Percentiles rank a stretch among this genome's conserved stretches.
Conservation (phyloP, 306 rosid species). For the Spatholobus suberectus region DNA sequence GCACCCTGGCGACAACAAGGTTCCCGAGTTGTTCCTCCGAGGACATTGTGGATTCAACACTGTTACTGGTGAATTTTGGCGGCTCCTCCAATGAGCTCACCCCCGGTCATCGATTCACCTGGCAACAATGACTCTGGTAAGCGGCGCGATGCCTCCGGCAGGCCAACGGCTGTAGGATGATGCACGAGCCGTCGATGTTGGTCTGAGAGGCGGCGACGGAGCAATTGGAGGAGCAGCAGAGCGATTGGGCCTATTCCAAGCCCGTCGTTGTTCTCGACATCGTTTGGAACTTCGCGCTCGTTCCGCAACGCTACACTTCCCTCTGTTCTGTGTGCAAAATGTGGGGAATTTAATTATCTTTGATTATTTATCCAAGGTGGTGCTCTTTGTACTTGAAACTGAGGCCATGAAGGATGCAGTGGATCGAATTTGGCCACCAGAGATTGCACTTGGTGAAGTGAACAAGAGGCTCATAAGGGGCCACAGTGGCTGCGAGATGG, state of each 20-base stretch:
- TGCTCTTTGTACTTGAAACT: slow-evolving; percentile 78
- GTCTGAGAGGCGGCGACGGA: slow-evolving; percentile 95
- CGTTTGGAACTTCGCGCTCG: slow-evolving; percentile 82
- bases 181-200: slow-evolving; percentile 91
- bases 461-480: slow-evolving; percentile 84
- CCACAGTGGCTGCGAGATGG: slow-evolving; percentile 77
- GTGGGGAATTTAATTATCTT: too few relatives aligned
- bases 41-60: slow-evolving; percentile 72
- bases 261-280: slow-evolving; percentile 85
- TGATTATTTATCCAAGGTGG: slow-evolving; percentile 87
- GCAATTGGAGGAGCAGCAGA: slow-evolving; percentile 90
- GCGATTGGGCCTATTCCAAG: slow-evolving; percentile 96
- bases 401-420: slow-evolving; percentile 62
- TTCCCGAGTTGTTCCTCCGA: slow-evolving; percentile 65
- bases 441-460: slow-evolving; percentile 87
- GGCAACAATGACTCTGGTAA: slow-evolving; percentile 78
- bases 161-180: slow-evolving; percentile 74
- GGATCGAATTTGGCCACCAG: slow-evolving; percentile 81
- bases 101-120: slow-evolving; percentile 61
- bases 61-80: slow-evolving; percentile 57
- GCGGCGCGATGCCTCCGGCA: slow-evolving; percentile 89
- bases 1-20: slow-evolving; percentile 65
- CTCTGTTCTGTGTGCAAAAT: too few relatives aligned
- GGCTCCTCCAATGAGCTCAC: slow-evolving; percentile 61
- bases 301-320: too few relatives aligned